Conservation (phyloP, 352 stramenopile genomes). For the Aphanomyces euteiches region DNA sequence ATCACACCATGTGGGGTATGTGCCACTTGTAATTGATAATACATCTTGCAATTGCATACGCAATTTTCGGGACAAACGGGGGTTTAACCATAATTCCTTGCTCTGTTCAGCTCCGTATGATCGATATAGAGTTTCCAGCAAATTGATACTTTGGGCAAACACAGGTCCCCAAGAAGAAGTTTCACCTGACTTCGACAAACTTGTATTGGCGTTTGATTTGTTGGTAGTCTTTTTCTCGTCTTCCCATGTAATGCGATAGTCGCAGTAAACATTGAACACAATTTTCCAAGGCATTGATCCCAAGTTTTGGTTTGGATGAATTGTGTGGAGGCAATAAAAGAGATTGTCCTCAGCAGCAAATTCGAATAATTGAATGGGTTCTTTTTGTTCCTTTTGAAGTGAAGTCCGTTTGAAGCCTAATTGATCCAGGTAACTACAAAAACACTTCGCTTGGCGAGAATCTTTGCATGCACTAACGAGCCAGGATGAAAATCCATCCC, state of each 20-base stretch:
- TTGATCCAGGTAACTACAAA: slow-evolving; percentile 9
- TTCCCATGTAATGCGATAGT: slow-evolving; percentile 63
- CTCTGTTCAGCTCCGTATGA: not conserved
- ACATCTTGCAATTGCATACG: slow-evolving; percentile 76
- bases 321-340: slow-evolving; percentile 54
- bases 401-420: not conserved
- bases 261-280: slow-evolving; percentile 67
- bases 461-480: slow-evolving; percentile 31
- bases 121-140: slow-evolving; percentile 1
- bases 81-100: slow-evolving; percentile 56
- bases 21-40: slow-evolving; percentile 74
- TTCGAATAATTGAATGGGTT: slow-evolving; percentile 36
- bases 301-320: slow-evolving; percentile 14
- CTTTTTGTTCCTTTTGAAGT: not conserved
- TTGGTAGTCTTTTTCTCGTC: not conserved
- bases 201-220: not conserved
- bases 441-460: not conserved
- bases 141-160: slow-evolving; percentile 2
- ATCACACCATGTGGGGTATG: slow-evolving; percentile 79
- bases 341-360: slow-evolving; percentile 73
- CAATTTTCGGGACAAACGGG: slow-evolving; percentile 75
- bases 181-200: not conserved
- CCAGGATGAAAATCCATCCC: slow-evolving; percentile 30
- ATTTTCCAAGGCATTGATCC: slow-evolving; percentile 64
- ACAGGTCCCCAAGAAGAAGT: not conserved